phyloP scores from a whole-genome alignment of 352 stramenopile species.

The Phytophthora quininea region DNA sequence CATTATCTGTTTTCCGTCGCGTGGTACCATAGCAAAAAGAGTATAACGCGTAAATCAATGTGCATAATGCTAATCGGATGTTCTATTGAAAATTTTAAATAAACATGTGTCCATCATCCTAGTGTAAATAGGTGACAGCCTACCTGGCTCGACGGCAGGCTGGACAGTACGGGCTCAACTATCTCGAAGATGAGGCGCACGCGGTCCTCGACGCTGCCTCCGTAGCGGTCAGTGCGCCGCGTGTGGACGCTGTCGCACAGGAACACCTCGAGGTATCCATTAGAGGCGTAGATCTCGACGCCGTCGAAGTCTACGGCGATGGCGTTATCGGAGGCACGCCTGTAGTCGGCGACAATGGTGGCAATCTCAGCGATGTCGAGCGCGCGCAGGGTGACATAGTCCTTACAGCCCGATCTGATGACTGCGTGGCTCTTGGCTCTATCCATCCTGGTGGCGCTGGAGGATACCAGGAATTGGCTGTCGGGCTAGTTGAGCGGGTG shows the following conservation, averaged over 20 bases:
- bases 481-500: not conserved
- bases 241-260: conserved; percentile 35
- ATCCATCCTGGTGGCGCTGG: not conserved
- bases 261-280: conserved; percentile 93
- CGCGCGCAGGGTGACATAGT: not conserved
- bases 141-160: not conserved
- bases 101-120: too few species aligned
- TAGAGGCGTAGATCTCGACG: conserved; percentile 73
- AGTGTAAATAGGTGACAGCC: conserved; percentile 3
- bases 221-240: conserved; percentile 5
- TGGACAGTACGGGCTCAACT: not conserved
- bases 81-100: too few species aligned
- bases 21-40: too few species aligned
- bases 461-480: not conserved
- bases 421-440: not conserved
- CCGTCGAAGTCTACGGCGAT: conserved; percentile 56
- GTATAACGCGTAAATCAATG: too few species aligned
- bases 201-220: conserved; percentile 4
- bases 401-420: not conserved
- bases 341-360: not conserved
- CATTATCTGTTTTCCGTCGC: too few species aligned
- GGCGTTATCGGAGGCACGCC: conserved; percentile 9
- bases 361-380: not conserved
- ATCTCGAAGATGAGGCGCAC: conserved; percentile 1
- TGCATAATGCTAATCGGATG: too few species aligned